Evolutionary conservation across 2,329 filamentous ascomycete species (phyloP), one percentile per base, ranked within the genome.

Genomic region (Exophiala calicioides): DNA sequence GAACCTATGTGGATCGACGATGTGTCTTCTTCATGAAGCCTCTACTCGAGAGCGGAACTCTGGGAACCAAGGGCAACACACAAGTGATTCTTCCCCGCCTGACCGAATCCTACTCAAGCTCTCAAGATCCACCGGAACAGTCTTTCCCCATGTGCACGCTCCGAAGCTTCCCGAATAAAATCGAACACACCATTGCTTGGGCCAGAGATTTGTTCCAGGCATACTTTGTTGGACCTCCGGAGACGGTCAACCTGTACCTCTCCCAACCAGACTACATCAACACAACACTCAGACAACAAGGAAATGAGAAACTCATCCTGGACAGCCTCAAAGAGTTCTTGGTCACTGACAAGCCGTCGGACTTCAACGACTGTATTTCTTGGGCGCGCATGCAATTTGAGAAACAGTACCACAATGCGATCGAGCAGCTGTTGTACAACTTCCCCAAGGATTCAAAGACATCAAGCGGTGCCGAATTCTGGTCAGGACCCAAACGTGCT

Each of bases 81-180:
- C 93, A 98, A 65, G 93, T 98, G 50, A 84, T 98, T 37, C 79
- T 98, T 47, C 94, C 93, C 8, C 80, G 82, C 59, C 73, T 96
- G 55, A 97, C 93, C 1, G 94, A 98, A 69, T 97, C 93, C 1
- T 98, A 98, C 74, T 96, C 93, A 1, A 89, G 85, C 62, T 97
- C 93, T 15, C 91, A 96, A 66, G 94, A 98, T 66, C 93, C 93
- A 1, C 93, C 93, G 0, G 94, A 98, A 77, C 90, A 96, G 73
- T 95, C 93, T 1, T 97, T 98, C 78, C 93, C 93, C 1, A 97
- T 97, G 90, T 98, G 93, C 69, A 97, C 93, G 4, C 79, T 98
- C 53, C 83, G 88, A 64, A 96, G 90, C 69, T 98, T 98, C 77
- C 93, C 93, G 49, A 98, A 98, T 77, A 86, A 86, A 62, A 98